Base-by-base conservation (phyloP, 352 stramenopile species). In the Thraustochytrium sp. region DNA sequence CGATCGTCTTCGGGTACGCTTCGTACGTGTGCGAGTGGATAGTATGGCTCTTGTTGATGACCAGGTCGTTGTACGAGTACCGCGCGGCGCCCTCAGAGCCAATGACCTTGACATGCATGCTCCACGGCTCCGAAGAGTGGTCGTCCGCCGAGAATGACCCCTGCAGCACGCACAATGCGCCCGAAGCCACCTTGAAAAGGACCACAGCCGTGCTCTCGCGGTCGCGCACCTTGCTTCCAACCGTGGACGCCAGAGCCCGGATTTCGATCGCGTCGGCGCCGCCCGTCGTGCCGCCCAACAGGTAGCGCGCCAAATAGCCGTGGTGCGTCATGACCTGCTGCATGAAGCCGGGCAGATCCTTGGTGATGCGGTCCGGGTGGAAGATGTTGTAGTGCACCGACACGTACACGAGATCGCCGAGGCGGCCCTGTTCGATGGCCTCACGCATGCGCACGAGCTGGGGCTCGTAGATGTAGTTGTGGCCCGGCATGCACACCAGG, bases 21-120 rank as follows among this genome's bases (percentile, higher is more conserved):
- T 23, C 40, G 31, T 75, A 75, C n/a, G 59, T 68, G 62, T 75
- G 62, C 36, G 62, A 75, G n/a, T 75, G 62, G 40, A 75, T 75
- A 16, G 40, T 18, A 5, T 61, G 8, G 5, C 8, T 26, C 18
- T 26, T 5, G 31, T 75, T 75, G 34, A 61, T 36, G n/a, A 75
- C 9, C 23, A 55, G 5, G 49, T 75, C 62, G 40, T 75, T 75
- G 62, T 75, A 75, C 23, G 36, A 59, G 40, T 75, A 75, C 5
- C 62, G 36, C 9, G 62, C 62, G 36, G 9, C 36, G 62, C 62
- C 62, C 40, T 75, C n/a, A 5, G 62, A 54, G 26, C 62, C 62
- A 9, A 75, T 9, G n/a, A 75, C 62, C 62, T 75, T 75, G 62
- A 75, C 40, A 26, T 55, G 16, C 5, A 75, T 54, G 9, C 9